A percentile compares a stretch with the other conserved stretches of the same genome.
Conservation (phyloP, 1,284 basidiomycete genomes). For the Ceratobasidium papillatum region DNA sequence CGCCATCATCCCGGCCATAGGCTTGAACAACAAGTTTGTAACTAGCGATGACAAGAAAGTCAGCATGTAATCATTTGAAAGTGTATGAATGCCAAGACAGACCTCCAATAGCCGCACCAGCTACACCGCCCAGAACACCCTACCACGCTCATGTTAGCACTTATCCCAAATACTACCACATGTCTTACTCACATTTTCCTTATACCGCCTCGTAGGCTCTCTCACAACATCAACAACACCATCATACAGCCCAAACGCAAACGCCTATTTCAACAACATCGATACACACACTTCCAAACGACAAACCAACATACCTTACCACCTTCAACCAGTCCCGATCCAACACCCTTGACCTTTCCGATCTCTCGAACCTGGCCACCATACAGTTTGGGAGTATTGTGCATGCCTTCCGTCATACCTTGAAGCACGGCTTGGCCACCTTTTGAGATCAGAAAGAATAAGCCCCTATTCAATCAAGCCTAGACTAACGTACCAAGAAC, state of each 20-base stretch:
- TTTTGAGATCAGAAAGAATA: slow-evolving; percentile 44
- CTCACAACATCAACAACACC: slow-evolving; percentile 62
- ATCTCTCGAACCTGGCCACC: slow-evolving; percentile 56
- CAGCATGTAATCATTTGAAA: neutral
- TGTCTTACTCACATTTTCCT: neutral
- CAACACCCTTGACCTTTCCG: slow-evolving; percentile 57
- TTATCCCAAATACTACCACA: neutral
- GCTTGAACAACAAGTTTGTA: slow-evolving; percentile 4
- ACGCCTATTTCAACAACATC: slow-evolving; percentile 45
- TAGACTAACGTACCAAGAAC: slow-evolving; percentile 49
- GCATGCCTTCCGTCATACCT: slow-evolving; percentile 58
- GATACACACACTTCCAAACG: slow-evolving; percentile 60
- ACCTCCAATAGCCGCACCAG: slow-evolving; percentile 61
- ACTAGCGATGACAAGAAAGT: neutral
- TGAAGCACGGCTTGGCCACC: slow-evolving; percentile 58
- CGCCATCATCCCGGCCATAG: slow-evolving; percentile 54
- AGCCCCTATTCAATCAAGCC: neutral
- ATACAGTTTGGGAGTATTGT: slow-evolving; percentile 58
- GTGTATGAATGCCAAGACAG: slow-evolving; percentile 45
- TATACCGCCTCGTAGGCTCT: slow-evolving; percentile 57
- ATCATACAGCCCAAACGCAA: slow-evolving; percentile 57
- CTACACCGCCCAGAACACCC: slow-evolving; percentile 58
- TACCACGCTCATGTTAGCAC: neutral
- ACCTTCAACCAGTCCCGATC: slow-evolving; percentile 59
- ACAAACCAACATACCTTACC: slow-evolving; percentile 52